A percentile compares a stretch with the other conserved stretches of the same genome.
Conservation (phyloP, 257 asterid species). For the Fraxinus quadrangulata region DNA sequence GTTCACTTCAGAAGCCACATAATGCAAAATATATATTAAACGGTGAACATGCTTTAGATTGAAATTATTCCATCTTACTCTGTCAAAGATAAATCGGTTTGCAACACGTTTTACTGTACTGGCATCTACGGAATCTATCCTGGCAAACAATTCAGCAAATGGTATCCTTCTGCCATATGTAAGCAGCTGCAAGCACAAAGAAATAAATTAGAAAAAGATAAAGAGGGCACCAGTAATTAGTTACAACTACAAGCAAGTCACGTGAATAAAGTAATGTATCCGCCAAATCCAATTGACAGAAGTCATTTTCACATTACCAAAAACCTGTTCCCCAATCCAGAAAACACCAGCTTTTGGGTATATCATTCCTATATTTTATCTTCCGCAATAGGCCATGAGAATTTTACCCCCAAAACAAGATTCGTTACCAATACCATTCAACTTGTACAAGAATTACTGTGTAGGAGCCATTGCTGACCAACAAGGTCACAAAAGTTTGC, state of each 20-base stretch:
- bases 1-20: too few relatives aligned
- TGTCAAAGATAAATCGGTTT: constrained; percentile 79
- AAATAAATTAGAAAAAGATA: neutral
- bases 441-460: neutral
- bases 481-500: neutral
- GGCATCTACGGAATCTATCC: constrained; percentile 88
- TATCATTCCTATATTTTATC: neutral
- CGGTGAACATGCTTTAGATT: neutral
- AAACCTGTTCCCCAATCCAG: neutral
- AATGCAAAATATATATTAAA: neutral
- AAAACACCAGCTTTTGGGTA: neutral
- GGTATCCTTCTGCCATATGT: constrained; percentile 97
- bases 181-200: constrained; percentile 64
- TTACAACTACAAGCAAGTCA: neutral
- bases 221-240: neutral
- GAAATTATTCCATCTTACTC: constrained; percentile 41
- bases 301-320: neutral
- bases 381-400: neutral
- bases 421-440: neutral
- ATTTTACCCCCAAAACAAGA: neutral
- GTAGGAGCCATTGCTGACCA: too few relatives aligned
- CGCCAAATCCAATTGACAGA: neutral
- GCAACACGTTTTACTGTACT: constrained; percentile 89
- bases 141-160: constrained; percentile 83
- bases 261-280: neutral